Conservation (phyloP, 176 grass and related monocot species). For the Oryza meridionalis region DNA sequence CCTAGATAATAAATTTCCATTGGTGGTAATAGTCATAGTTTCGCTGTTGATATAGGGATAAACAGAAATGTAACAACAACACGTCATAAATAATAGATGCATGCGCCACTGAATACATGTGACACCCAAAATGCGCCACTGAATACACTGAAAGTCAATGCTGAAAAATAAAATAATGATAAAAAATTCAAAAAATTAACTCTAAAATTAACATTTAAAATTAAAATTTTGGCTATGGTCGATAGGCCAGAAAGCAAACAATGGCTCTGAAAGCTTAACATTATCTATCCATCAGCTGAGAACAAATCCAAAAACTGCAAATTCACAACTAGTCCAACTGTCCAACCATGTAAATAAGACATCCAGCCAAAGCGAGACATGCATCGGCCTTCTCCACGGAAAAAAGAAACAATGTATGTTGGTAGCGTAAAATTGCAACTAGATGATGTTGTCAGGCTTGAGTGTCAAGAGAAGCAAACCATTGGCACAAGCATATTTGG, state of each 20-base stretch:
- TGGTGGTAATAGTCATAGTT: not conserved
- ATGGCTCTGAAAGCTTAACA: not conserved
- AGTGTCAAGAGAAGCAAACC: not conserved
- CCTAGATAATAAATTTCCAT: not conserved
- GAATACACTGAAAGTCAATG: no score
- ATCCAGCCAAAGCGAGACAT: not conserved
- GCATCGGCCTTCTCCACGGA: not conserved
- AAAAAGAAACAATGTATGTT: not conserved
- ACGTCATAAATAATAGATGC: not conserved
- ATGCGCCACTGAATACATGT: no score
- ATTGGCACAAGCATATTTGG: not conserved
- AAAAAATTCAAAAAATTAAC: no score
- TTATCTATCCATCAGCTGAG: not conserved
- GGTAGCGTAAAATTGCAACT: not conserved
- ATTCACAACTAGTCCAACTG: slow-evolving; percentile 33
- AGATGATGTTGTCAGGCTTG: not conserved
- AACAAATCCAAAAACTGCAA: slow-evolving; percentile 27
- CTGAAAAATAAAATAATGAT: no score
- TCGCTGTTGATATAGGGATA: not conserved
- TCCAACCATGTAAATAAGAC: not conserved
- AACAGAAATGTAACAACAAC: not conserved
- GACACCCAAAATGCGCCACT: no score
- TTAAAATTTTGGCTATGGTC: no score
- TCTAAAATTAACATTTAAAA: no score
- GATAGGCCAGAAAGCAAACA: no score